Evolutionary conservation across 1,284 basidiomycete species (phyloP), one percentile per base, ranked within the genome.

Genomic region (Golubevia pallescens): DNA sequence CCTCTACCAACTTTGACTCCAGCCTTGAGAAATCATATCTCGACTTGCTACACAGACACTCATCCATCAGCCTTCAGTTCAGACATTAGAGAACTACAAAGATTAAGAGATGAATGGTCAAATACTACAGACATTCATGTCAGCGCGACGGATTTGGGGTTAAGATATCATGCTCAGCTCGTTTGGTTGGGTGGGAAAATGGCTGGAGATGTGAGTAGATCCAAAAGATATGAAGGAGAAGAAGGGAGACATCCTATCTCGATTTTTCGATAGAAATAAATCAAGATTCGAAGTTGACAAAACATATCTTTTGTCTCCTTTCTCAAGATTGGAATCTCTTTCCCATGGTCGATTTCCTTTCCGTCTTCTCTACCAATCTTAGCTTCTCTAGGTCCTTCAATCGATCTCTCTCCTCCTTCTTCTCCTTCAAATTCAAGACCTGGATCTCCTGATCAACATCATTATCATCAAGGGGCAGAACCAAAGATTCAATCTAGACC

Each of bases 31-130:
- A 87, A 88, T 53, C 93, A 94, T 86, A 91, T 97, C 59, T 87
- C 88, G n/a, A 78, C 86, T 0, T 87, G 90, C 59, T 90, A 92
- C 82, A 88, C 89, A 5, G 91, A 92, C 54, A 90, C 91, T n/a
- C 93, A 96, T 80, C 93, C 94, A 0, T 93, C 95, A 75, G 90
- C 91, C n/a, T 95, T 95, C 87, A 91, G 88, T 83, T 88, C 89
- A 75, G 95, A 97, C 84, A 90, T 95, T 60, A 88, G 88, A 7
- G 86, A 86, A 28, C 93, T 95, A 89, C 90, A 91, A 60, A 82
- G 87, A 3, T 87, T 95, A 62, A 89, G 95, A 42, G 90, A 89
- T 61, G 89, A 70, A 61, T 58, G 38, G 48, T 34, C 60, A 32
- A 21, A 62, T 76, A 80, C 76, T 48, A 75, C 75, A 62, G 71